These are phyloP conservation scores for Botrytis tulipae DNA, from an alignment of 2,329 filamentous ascomycete genomes.

Conservation along the genomic window DNA sequence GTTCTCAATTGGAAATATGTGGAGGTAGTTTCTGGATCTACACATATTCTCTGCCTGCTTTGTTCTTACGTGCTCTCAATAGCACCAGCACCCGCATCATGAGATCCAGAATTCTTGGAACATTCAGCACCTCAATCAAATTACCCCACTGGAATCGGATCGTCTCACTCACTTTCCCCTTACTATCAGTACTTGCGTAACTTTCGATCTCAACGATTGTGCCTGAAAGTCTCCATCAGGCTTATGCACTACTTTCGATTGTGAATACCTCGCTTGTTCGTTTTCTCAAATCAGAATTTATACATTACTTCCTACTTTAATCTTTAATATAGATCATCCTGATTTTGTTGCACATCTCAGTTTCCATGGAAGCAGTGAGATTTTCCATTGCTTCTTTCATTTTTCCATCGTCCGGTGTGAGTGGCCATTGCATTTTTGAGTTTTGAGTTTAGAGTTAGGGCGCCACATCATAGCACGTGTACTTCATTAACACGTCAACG, in stretches of 20 bases:
- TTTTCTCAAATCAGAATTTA: background rate
- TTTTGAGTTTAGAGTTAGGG: background rate
- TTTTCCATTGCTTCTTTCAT: background rate
- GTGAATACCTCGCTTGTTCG: background rate
- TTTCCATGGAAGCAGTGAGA: background rate
- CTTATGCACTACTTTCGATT: background rate
- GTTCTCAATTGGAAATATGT: background rate
- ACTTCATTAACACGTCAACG: slow-evolving; percentile 9
- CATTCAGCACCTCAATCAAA: background rate
- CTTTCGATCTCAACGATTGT: background rate
- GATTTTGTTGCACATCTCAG: slow-evolving; percentile 6
- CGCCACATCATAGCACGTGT: slow-evolving; percentile 12
- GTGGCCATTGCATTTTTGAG: slow-evolving; percentile 2
- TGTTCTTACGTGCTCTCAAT: background rate
- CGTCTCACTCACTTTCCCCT: background rate
- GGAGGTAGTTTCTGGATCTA: background rate
- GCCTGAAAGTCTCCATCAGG: background rate
- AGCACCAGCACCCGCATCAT: background rate
- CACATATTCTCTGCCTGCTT: background rate
- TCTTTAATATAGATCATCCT: background rate
- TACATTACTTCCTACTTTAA: background rate
- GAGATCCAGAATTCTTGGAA: background rate
- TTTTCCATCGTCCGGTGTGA: background rate
- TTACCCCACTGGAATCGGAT: background rate
- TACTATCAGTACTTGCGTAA: background rate